Evolutionary conservation across 2,329 filamentous ascomycete genomes (phyloP).

Genomic region (Penicillium sp.): DNA sequence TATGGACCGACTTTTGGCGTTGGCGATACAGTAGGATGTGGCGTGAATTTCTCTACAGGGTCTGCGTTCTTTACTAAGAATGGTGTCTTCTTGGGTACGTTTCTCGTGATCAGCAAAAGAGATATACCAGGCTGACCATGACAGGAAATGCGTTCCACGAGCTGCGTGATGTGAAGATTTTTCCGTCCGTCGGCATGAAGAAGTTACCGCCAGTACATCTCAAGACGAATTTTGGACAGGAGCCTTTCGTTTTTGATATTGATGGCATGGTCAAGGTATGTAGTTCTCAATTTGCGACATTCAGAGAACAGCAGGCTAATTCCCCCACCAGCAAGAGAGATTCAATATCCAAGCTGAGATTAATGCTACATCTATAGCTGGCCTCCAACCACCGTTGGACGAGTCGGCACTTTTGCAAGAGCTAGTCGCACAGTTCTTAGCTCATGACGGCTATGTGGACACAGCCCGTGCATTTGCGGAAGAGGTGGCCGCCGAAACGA

Average conservation of each 20-base stretch:
- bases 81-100: slow-evolving; percentile 56
- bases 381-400: slow-evolving; percentile 61
- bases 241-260: slow-evolving; percentile 86
- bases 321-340: slow-evolving; percentile 57
- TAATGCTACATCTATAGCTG: slow-evolving; percentile 56
- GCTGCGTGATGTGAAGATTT: slow-evolving; percentile 45
- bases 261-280: slow-evolving; percentile 76
- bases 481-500: slow-evolving; percentile 73
- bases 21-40: slow-evolving; percentile 63
- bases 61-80: slow-evolving; percentile 67
- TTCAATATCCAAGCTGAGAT: slow-evolving; percentile 62
- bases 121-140: slow-evolving; percentile 6
- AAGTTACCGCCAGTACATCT: slow-evolving; percentile 59
- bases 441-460: slow-evolving; percentile 93
- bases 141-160: slow-evolving; percentile 58
- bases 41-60: slow-evolving; percentile 62
- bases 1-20: slow-evolving; percentile 62
- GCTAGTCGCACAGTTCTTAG: slow-evolving; percentile 81
- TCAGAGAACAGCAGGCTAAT: slow-evolving; percentile 3
- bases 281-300: slow-evolving; percentile 8
- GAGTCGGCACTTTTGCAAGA: slow-evolving; percentile 80
- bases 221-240: slow-evolving; percentile 63
- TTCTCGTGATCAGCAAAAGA: not conserved
- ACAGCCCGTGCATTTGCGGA: slow-evolving; percentile 84
- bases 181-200: slow-evolving; percentile 65